These are phyloP conservation scores for Collybia nuda DNA, from an alignment of 768 basidiomycete species.

Conservation along the genomic window DNA sequence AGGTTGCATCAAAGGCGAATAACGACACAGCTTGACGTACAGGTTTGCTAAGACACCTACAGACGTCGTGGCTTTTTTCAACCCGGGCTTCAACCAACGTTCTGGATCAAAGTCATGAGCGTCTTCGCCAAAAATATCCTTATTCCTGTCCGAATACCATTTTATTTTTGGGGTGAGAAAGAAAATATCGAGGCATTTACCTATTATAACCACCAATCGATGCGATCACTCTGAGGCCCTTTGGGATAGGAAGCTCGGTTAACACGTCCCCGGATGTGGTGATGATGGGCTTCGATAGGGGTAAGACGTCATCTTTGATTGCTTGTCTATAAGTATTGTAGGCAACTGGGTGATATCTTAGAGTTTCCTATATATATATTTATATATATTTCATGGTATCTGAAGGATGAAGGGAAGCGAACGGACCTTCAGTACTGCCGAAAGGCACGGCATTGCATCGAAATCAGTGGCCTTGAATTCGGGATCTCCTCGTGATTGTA, in stretches of 20 bases:
- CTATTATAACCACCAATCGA: slow-evolving; percentile 57
- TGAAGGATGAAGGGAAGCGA: neutral
- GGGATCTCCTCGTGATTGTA: slow-evolving; percentile 33
- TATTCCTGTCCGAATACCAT: slow-evolving; percentile 25
- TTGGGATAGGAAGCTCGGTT: slow-evolving; percentile 47
- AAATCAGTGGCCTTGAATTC: slow-evolving; percentile 42
- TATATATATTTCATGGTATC: neutral
- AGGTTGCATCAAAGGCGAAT: neutral
- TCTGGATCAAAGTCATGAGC: slow-evolving; percentile 46
- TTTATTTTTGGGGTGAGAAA: neutral
- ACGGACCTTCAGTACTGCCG: slow-evolving; percentile 44
- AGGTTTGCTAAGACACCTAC: slow-evolving; percentile 49
- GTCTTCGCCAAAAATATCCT: slow-evolving; percentile 46
- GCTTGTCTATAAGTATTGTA: slow-evolving; percentile 37
- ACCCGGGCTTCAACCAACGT: slow-evolving; percentile 45
- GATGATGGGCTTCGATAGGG: slow-evolving; percentile 52
- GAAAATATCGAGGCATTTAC: slow-evolving; percentile 21
- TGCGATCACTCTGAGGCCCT: slow-evolving; percentile 46
- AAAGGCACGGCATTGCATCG: slow-evolving; percentile 49
- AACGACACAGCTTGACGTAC: slow-evolving; percentile 24
- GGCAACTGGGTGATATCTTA: slow-evolving; percentile 43
- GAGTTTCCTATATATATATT: slow-evolving; percentile 34
- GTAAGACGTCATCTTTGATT: slow-evolving; percentile 52
- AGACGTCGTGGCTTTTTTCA: slow-evolving; percentile 35
- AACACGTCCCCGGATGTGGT: slow-evolving; percentile 43